Conservation (phyloP, 768 basidiomycete species). For the Suillus discolor region DNA sequence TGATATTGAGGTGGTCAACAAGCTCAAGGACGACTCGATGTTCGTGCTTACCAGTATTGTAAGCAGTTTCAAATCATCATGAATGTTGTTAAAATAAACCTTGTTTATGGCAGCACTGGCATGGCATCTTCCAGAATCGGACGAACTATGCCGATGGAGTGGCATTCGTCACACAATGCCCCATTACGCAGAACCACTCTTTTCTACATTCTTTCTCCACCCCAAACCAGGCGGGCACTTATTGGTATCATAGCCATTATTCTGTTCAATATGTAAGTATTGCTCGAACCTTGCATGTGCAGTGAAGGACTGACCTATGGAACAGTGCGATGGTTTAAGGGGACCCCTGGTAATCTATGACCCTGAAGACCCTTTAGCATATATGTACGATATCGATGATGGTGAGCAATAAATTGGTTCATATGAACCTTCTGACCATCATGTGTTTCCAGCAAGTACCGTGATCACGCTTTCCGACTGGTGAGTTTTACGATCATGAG, state of each 20-base stretch:
- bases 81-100: neutral
- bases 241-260: constrained; percentile 40
- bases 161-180: constrained; percentile 11
- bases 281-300: neutral
- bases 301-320: neutral
- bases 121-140: constrained; percentile 47
- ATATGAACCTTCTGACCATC: neutral
- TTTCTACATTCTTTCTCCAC: constrained; percentile 28
- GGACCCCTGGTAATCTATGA: constrained; percentile 34
- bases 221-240: constrained; percentile 26
- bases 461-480: constrained; percentile 48
- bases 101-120: constrained; percentile 48
- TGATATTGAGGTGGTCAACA: constrained; percentile 48
- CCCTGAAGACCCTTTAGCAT: neutral
- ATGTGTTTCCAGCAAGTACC: constrained; percentile 30
- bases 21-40: constrained; percentile 48
- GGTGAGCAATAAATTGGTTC: constrained; percentile 13
- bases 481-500: constrained; percentile 13
- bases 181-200: constrained; percentile 19
- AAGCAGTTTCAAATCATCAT: constrained; percentile 16
- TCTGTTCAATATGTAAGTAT: constrained; percentile 38
- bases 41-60: constrained; percentile 52
- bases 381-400: neutral
- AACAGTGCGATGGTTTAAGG: constrained; percentile 24
- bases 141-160: constrained; percentile 28